Percentiles rank a stretch among this genome's conserved stretches.
Evolutionary conservation across 495 filamentous ascomycete species (phyloP).

Genomic region (Diplogelasinospora grovesii): DNA sequence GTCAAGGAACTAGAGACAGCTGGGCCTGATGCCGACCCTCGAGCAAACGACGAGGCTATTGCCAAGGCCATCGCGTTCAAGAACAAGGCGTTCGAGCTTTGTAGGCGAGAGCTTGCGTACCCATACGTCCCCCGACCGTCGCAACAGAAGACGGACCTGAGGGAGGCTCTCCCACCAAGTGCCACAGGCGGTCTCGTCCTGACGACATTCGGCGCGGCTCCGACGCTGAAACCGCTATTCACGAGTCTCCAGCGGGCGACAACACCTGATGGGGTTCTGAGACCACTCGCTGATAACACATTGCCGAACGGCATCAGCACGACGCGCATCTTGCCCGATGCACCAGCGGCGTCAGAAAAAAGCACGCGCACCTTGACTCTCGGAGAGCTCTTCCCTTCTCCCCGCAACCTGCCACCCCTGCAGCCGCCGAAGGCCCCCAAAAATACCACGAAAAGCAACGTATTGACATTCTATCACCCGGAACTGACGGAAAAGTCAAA

Average conservation of each 20-base stretch:
- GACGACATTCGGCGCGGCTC: slow-evolving; percentile 65
- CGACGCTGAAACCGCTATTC: slow-evolving; percentile 69
- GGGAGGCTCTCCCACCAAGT: slow-evolving; percentile 11
- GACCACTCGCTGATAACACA: slow-evolving; percentile 51
- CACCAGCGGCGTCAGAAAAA: slow-evolving; percentile 29
- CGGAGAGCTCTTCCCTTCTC: slow-evolving; percentile 73
- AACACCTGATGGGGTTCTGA: slow-evolving; percentile 29
- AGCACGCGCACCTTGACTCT: slow-evolving; percentile 55
- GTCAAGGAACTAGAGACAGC: slow-evolving; percentile 31
- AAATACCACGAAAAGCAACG: slow-evolving; percentile 52
- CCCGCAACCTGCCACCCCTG: slow-evolving; percentile 56
- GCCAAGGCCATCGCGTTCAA: slow-evolving; percentile 35
- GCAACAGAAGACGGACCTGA: slow-evolving; percentile 6
- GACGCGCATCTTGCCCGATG: slow-evolving; percentile 57
- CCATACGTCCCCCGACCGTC: slow-evolving; percentile 20
- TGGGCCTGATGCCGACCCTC: slow-evolving; percentile 12
- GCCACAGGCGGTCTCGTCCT: slow-evolving; percentile 51
- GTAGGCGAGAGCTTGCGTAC: slow-evolving; percentile 35
- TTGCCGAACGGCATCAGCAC: slow-evolving; percentile 69
- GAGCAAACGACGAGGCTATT: slow-evolving; percentile 25
- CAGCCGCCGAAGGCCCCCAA: slow-evolving; percentile 67
- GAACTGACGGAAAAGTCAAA: slow-evolving; percentile 46
- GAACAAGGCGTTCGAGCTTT: slow-evolving; percentile 33
- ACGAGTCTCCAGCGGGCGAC: slow-evolving; percentile 61
- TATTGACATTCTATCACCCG: slow-evolving; percentile 58